Percentiles rank a stretch among this genome's conserved stretches.
Evolutionary conservation across 371 early-diverging fungal species (phyloP).

Genomic region (Mortierella sp.): DNA sequence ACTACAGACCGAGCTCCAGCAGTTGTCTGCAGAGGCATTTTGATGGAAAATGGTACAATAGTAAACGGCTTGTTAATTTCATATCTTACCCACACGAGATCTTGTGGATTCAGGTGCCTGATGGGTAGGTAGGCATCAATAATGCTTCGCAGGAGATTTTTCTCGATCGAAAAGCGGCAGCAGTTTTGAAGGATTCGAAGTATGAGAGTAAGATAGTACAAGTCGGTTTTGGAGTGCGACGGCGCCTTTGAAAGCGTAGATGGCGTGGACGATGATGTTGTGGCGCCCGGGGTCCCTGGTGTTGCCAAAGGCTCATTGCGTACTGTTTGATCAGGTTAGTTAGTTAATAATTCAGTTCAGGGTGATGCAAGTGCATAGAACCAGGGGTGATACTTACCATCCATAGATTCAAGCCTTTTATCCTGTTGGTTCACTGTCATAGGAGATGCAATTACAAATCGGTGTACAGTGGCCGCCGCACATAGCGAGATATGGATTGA

Average conservation of each 20-base stretch:
- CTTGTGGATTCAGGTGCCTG: conserved; percentile 23
- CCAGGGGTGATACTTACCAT: conserved; percentile 17
- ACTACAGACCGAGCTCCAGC: neutral
- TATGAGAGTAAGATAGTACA: conserved; percentile 33
- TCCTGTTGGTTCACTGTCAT: neutral
- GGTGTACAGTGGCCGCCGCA: conserved; percentile 47
- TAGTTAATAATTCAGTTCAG: neutral
- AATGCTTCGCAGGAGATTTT: conserved; percentile 11
- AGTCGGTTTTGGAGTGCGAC: conserved; percentile 26
- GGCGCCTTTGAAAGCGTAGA: conserved; percentile 31
- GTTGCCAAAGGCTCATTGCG: neutral
- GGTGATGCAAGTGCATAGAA: too few relatives aligned
- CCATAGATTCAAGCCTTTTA: neutral
- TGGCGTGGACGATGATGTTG: conserved; percentile 8
- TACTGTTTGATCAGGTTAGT: neutral
- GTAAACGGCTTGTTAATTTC: conserved; percentile 31
- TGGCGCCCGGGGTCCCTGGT: neutral
- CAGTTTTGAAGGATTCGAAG: conserved; percentile 49
- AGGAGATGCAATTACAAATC: conserved; percentile 36
- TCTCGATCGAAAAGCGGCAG: conserved; percentile 49
- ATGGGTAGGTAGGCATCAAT: conserved; percentile 34
- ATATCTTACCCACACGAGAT: conserved; percentile 22
- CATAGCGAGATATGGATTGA: conserved; percentile 50
- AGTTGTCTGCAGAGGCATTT: conserved; percentile 18
- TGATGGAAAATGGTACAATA: conserved; percentile 36